phyloP scores from a whole-genome alignment of 805 yeast genomes.

The Metschnikowia lunata region DNA sequence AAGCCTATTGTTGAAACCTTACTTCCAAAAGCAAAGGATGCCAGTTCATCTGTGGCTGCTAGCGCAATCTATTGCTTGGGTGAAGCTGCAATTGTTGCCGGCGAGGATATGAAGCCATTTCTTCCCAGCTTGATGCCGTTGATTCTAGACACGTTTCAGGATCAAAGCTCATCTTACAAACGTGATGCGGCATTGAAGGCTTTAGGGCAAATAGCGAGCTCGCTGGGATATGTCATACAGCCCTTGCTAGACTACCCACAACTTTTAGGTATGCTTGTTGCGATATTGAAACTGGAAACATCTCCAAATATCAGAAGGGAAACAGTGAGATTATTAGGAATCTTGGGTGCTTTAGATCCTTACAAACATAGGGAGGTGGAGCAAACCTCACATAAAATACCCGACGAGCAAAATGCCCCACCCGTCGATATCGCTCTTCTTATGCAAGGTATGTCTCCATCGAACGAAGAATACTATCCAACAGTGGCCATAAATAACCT shows the following conservation, averaged over 20 bases:
- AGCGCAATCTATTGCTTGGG: conserved; percentile 85
- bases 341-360: conserved; percentile 94
- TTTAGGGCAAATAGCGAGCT: conserved; percentile 81
- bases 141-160: conserved; percentile 81
- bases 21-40: conserved; percentile 68
- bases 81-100: conserved; percentile 82
- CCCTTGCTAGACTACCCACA: conserved; percentile 92
- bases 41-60: conserved; percentile 77
- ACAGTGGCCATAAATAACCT: conserved; percentile 88
- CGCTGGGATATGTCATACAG: conserved; percentile 92
- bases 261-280: conserved; percentile 72
- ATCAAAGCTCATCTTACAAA: conserved; percentile 82
- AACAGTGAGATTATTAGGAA: conserved; percentile 85
- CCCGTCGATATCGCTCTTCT: conserved; percentile 84
- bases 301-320: conserved; percentile 75
- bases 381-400: conserved; percentile 50
- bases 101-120: conserved; percentile 73
- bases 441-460: conserved; percentile 93
- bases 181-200: conserved; percentile 87
- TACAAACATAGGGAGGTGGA: conserved; percentile 92
- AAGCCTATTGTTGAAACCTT: conserved; percentile 86
- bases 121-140: conserved; percentile 80
- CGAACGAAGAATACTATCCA: conserved; percentile 88
- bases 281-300: conserved; percentile 75
- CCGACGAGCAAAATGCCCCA: conserved; percentile 78